phyloP scores from a whole-genome alignment of 2,329 filamentous ascomycete genomes.

The Epichloe festucae region DNA sequence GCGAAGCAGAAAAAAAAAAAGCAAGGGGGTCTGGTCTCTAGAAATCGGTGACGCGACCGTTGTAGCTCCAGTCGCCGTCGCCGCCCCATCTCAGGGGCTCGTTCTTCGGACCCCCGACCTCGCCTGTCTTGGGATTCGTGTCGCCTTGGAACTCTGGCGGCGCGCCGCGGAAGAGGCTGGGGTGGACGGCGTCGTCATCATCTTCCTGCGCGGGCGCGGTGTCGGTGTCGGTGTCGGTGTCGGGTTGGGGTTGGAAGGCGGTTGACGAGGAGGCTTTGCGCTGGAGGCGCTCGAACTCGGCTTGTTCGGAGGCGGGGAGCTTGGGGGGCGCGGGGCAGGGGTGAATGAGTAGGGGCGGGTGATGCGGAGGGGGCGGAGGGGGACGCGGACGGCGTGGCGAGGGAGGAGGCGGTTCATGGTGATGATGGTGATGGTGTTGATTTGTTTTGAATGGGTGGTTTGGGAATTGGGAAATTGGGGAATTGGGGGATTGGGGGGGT shows the following conservation, averaged over 20 bases:
- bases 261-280: slow-evolving; percentile 38
- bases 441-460: no score
- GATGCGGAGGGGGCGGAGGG: neutral
- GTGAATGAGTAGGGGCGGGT: slow-evolving; percentile 28
- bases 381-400: neutral
- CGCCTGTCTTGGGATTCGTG: slow-evolving; percentile 81
- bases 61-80: slow-evolving; percentile 75
- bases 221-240: neutral
- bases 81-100: slow-evolving; percentile 83
- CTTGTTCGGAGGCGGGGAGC: slow-evolving; percentile 78
- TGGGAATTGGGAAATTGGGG: no score
- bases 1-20: no score
- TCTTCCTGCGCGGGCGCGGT: slow-evolving; percentile 4
- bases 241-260: slow-evolving; percentile 22
- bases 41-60: slow-evolving; percentile 91
- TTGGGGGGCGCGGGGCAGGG: slow-evolving; percentile 59
- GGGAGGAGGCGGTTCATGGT: slow-evolving; percentile 3
- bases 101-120: slow-evolving; percentile 94
- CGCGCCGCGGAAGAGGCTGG: slow-evolving; percentile 59
- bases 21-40: slow-evolving; percentile 13
- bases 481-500: no score
- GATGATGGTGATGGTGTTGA: no score
- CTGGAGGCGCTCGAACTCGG: slow-evolving; percentile 80
- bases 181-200: slow-evolving; percentile 24
- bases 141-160: slow-evolving; percentile 90